phyloP scores from a whole-genome alignment of 179 eudicot species.

The Actinidia arguta region DNA sequence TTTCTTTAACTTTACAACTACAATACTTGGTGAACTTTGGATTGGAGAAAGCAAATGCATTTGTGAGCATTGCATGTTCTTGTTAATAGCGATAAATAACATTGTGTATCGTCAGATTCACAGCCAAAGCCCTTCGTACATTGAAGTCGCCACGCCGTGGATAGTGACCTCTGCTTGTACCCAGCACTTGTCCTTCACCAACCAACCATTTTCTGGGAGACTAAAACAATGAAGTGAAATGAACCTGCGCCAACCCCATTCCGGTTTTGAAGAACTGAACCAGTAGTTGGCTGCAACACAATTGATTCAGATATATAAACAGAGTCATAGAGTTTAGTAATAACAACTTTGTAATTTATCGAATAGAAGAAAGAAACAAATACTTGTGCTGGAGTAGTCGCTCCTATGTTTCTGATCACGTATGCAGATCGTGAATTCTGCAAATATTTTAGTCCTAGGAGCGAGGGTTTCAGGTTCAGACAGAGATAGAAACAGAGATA shows the following conservation, averaged over 20 bases:
- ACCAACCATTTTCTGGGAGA: neutral
- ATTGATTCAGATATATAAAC: neutral
- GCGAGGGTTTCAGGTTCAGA: neutral
- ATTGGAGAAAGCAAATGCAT: too few relatives aligned
- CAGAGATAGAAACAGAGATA: conserved; percentile 13
- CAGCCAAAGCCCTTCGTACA: neutral
- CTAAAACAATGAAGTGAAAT: neutral
- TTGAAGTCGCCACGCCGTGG: neutral
- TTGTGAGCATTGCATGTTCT: too few relatives aligned
- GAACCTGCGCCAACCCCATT: neutral
- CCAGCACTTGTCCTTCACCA: neutral
- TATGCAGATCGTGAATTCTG: neutral
- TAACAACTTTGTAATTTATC: neutral
- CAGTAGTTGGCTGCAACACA: conserved; percentile 11
- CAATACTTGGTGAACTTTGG: too few relatives aligned
- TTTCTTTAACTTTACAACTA: neutral
- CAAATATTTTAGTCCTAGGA: conserved; percentile 10
- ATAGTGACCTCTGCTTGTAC: neutral
- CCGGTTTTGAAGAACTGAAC: conserved; percentile 1
- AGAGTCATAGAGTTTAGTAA: neutral
- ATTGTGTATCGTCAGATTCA: neutral
- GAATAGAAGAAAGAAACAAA: neutral
- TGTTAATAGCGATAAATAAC: too few relatives aligned
- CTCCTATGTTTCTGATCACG: neutral
- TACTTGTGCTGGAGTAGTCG: neutral